Evolutionary conservation across 257 asterid genomes (phyloP).

Genomic region (Solanum neorickii): DNA sequence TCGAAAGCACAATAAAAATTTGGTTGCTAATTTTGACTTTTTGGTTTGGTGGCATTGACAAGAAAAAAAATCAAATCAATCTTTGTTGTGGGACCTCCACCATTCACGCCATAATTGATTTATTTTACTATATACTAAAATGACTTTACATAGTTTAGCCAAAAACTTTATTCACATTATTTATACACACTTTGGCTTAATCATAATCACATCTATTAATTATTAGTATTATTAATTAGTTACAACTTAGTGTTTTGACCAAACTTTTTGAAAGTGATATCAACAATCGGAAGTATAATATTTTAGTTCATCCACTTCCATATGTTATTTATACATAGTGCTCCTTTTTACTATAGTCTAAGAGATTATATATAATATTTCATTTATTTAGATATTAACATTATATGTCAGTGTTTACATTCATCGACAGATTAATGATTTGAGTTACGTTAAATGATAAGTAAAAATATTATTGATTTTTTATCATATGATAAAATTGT

Average conservation of each 20-base stretch:
- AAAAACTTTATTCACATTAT: background rate
- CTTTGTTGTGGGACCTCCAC: slow-evolving; percentile 8
- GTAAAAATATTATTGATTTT: background rate
- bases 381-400: too few species aligned
- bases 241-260: background rate
- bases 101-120: slow-evolving; percentile 41
- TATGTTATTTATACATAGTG: background rate
- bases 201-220: background rate
- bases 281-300: background rate
- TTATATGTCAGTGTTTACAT: background rate
- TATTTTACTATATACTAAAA: background rate
- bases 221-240: background rate
- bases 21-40: background rate
- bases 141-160: background rate
- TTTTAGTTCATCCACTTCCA: background rate
- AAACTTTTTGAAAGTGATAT: background rate
- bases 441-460: background rate
- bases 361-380: too few species aligned
- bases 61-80: background rate
- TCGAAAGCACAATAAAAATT: background rate
- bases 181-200: background rate
- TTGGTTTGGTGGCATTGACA: background rate
- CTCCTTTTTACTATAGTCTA: background rate
- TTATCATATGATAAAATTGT: background rate
- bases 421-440: background rate